Evolutionary conservation across 768 basidiomycete species (phyloP).

Genomic region (Suillus cothurnatus): DNA sequence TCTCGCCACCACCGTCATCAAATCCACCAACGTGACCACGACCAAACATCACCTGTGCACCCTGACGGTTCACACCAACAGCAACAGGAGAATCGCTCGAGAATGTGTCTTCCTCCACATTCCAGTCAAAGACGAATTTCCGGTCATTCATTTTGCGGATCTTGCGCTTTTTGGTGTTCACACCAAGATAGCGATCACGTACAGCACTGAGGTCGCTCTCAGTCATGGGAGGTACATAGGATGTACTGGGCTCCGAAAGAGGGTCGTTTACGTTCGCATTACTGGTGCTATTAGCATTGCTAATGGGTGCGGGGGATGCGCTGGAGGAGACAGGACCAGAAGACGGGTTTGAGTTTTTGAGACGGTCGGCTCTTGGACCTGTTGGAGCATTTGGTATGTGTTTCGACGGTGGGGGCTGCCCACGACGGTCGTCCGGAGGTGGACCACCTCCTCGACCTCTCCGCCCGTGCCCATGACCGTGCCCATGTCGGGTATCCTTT

Average conservation of each 20-base stretch:
- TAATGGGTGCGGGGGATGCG: conserved; percentile 43
- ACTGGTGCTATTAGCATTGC: conserved; percentile 13
- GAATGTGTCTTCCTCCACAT: conserved; percentile 93
- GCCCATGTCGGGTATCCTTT: conserved; percentile 45
- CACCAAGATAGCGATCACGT: conserved; percentile 92
- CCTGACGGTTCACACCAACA: conserved; percentile 71
- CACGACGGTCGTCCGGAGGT: conserved; percentile 41
- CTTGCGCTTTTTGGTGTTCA: conserved; percentile 92
- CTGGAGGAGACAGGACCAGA: conserved; percentile 34
- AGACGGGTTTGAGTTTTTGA: conserved; percentile 38
- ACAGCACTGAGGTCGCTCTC: conserved; percentile 81
- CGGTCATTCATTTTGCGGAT: conserved; percentile 94
- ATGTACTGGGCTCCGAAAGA: conserved; percentile 40
- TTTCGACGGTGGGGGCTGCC: conserved; percentile 30
- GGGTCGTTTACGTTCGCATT: conserved; percentile 18
- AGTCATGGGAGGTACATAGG: conserved; percentile 68
- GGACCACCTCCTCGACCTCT: conserved; percentile 43
- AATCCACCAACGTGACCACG: conserved; percentile 83
- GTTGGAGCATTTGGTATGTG: conserved; percentile 66
- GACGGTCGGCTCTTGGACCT: conserved; percentile 79
- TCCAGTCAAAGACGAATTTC: conserved; percentile 99
- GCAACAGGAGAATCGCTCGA: conserved; percentile 73
- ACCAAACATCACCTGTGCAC: conserved; percentile 88
- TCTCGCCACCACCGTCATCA: conserved; percentile 66
- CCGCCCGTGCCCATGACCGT: conserved; percentile 41